Percentiles rank a stretch among this genome's conserved stretches.
phyloP scores from a whole-genome alignment of 371 early-diverging fungal species.

The Nematocida homosporus region DNA sequence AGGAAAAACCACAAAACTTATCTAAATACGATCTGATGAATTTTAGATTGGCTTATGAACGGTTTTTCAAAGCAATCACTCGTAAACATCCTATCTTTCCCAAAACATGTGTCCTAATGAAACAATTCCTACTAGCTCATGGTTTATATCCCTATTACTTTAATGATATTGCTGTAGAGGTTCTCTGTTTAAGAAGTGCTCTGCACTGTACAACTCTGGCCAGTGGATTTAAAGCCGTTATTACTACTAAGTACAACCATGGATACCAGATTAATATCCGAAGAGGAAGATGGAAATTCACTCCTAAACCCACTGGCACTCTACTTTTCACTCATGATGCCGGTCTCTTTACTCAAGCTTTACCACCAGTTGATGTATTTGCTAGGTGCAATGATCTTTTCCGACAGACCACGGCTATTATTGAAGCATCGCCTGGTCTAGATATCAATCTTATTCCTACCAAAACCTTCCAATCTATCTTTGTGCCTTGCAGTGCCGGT shows the following conservation, averaged over 20 bases:
- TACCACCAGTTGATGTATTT: slow-evolving; percentile 31
- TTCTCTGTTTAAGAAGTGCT: slow-evolving; percentile 42
- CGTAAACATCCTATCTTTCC: slow-evolving; percentile 8
- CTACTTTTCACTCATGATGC: slow-evolving; percentile 15
- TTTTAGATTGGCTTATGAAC: slow-evolving; percentile 32
- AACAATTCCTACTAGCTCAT: slow-evolving; percentile 33
- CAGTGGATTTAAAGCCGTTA: slow-evolving; percentile 24
- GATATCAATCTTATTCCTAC: not conserved
- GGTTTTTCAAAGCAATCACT: slow-evolving; percentile 35
- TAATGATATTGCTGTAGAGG: slow-evolving; percentile 25
- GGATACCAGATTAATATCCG: slow-evolving; percentile 44
- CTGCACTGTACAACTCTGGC: slow-evolving; percentile 11
- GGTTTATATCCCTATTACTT: slow-evolving; percentile 48
- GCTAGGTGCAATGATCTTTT: slow-evolving; percentile 16
- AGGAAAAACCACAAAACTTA: slow-evolving; percentile 5
- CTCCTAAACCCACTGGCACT: slow-evolving; percentile 19
- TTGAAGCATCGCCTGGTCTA: slow-evolving; percentile 16
- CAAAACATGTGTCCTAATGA: slow-evolving; percentile 32
- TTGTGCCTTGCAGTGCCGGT: slow-evolving; percentile 7
- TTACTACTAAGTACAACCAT: slow-evolving; percentile 39
- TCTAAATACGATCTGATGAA: slow-evolving; percentile 44
- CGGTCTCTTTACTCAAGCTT: slow-evolving; percentile 14
- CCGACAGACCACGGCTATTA: not conserved
- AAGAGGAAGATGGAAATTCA: slow-evolving; percentile 8
- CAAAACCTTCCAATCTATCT: slow-evolving; percentile 14